These are phyloP conservation scores for Tulasnella sp. DNA, from an alignment of 768 basidiomycete species.

Conservation along the genomic window DNA sequence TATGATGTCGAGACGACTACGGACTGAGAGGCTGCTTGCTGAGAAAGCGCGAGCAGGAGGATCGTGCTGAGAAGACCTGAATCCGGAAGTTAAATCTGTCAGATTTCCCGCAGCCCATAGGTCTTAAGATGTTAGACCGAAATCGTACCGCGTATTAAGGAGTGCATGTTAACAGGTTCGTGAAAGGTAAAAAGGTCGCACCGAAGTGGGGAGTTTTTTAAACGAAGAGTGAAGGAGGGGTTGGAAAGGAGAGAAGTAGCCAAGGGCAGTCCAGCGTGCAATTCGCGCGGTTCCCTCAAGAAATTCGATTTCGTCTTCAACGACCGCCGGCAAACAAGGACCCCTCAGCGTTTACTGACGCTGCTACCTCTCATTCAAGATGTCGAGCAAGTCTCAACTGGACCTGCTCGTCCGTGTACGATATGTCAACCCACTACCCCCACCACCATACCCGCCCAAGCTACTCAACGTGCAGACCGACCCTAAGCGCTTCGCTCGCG, in stretches of 20 bases:
- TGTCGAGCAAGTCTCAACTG: conserved; percentile 50
- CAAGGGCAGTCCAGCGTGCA: conserved; percentile 4
- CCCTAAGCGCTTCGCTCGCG: conserved; percentile 82
- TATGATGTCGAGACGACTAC: conserved; percentile 11
- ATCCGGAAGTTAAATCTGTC: not conserved
- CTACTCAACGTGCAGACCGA: conserved; percentile 89
- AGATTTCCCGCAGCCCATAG: not conserved
- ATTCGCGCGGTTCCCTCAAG: conserved; percentile 19
- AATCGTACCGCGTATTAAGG: conserved; percentile 9
- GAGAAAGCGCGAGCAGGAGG: conserved; percentile 18
- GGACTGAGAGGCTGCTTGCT: not conserved
- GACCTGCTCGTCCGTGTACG: conserved; percentile 93
- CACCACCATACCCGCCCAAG: conserved; percentile 97
- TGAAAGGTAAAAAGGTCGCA: not conserved
- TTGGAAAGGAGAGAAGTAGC: not conserved
- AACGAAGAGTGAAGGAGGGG: not conserved
- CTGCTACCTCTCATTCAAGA: not conserved
- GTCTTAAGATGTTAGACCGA: not conserved
- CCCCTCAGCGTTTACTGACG: not conserved
- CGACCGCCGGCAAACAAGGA: conserved; percentile 3
- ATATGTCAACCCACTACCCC: conserved; percentile 90
- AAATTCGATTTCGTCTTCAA: conserved; percentile 20
- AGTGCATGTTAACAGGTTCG: not conserved
- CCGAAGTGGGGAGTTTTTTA: not conserved
- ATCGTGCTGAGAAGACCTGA: conserved; percentile 25